Evolutionary conservation across 768 basidiomycete species (phyloP).

Genomic region (Fistulinella prunicolor): DNA sequence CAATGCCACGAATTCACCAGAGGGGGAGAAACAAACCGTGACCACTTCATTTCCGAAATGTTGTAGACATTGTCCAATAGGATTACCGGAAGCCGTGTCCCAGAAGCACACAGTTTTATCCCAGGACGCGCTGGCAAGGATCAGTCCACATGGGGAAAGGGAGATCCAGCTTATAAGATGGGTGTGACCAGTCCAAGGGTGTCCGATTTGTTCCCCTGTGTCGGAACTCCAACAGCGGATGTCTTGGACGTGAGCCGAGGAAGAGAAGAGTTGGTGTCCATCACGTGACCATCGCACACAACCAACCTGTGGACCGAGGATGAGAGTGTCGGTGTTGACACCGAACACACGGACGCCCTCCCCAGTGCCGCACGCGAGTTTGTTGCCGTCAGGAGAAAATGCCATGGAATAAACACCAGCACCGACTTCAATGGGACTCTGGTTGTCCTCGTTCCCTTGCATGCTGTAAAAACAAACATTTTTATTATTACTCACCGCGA

Average conservation of each 20-base stretch:
- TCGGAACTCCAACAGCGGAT: neutral
- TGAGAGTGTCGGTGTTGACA: neutral
- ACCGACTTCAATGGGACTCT: neutral
- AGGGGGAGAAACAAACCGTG: neutral
- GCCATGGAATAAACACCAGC: neutral
- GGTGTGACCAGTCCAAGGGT: neutral
- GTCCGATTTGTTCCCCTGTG: neutral
- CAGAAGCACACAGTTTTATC: neutral
- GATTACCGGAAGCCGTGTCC: neutral
- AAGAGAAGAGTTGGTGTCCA: neutral
- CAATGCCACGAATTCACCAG: neutral
- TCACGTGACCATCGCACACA: neutral
- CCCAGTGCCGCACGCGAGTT: neutral
- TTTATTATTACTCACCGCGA: neutral
- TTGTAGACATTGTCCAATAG: neutral
- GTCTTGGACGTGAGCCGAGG: neutral
- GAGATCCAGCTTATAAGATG: too few species aligned
- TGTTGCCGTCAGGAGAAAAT: neutral
- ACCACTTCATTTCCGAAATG: neutral
- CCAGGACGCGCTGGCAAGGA: neutral
- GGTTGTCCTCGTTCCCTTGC: neutral
- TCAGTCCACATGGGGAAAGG: neutral
- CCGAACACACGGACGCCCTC: neutral
- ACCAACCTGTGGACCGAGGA: neutral
- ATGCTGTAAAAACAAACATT: neutral